Evolutionary conservation across 164 flowering plant species (phyloP).

Genomic region (Tetracentron sinense): DNA sequence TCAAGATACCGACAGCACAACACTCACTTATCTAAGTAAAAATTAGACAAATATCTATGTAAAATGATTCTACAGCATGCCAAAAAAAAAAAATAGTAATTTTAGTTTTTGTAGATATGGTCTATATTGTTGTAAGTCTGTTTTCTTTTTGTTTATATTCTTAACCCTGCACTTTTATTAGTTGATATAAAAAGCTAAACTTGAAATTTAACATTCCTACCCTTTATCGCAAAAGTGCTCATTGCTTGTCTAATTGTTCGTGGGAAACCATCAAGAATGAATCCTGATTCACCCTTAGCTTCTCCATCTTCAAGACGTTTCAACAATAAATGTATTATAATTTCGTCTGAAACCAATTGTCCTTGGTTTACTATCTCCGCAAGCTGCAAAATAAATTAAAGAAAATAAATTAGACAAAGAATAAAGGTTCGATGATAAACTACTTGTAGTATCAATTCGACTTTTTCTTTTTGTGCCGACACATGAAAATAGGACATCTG

Average conservation of each 20-base stretch:
- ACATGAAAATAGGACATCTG: too few relatives aligned
- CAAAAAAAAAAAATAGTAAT: too few relatives aligned
- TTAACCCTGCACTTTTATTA: too few relatives aligned
- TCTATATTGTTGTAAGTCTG: too few relatives aligned
- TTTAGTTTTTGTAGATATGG: too few relatives aligned
- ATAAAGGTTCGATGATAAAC: background rate
- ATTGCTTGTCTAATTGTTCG: slow-evolving; percentile 93
- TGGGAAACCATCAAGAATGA: slow-evolving; percentile 96
- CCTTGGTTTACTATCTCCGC: slow-evolving; percentile 82
- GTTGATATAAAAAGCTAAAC: too few relatives aligned
- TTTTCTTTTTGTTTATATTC: too few relatives aligned
- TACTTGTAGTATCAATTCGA: background rate
- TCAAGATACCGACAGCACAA: too few relatives aligned
- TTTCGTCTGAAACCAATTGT: slow-evolving; percentile 84
- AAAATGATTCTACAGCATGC: too few relatives aligned
- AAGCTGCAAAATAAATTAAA: slow-evolving; percentile 51
- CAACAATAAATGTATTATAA: slow-evolving; percentile 65
- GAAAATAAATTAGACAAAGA: background rate
- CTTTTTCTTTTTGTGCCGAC: background rate
- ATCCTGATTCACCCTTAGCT: slow-evolving; percentile 80
- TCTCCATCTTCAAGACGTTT: slow-evolving; percentile 78
- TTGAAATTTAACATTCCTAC: background rate
- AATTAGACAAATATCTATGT: too few relatives aligned
- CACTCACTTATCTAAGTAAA: too few relatives aligned
- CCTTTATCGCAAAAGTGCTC: slow-evolving; percentile 20